A percentile compares a stretch with the other conserved stretches of the same genome.
Evolutionary conservation across 2,329 filamentous ascomycete genomes (phyloP).

Genomic region (Fusarium ambrosium): DNA sequence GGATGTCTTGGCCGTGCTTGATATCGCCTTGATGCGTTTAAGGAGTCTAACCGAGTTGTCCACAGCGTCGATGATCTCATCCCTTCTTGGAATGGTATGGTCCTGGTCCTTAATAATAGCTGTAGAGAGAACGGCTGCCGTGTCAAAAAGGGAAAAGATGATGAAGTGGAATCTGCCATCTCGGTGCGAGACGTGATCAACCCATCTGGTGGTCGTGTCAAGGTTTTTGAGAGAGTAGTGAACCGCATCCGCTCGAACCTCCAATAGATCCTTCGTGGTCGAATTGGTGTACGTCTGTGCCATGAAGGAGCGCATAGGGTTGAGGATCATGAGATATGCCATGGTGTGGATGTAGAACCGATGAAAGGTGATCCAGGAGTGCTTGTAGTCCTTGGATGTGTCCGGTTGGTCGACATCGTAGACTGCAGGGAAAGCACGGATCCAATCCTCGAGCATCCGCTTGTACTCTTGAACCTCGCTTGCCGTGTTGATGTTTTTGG

Average conservation of each 20-base stretch:
- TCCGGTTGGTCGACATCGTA: slow-evolving; percentile 58
- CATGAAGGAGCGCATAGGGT: slow-evolving; percentile 62
- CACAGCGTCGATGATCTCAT: slow-evolving; percentile 57
- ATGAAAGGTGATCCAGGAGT: slow-evolving; percentile 60
- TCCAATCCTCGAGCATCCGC: slow-evolving; percentile 56
- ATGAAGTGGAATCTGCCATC: slow-evolving; percentile 65
- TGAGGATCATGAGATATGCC: slow-evolving; percentile 60
- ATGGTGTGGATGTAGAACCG: slow-evolving; percentile 60
- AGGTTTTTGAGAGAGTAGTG: slow-evolving; percentile 59
- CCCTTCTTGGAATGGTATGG: slow-evolving; percentile 54
- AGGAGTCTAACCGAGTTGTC: slow-evolving; percentile 51
- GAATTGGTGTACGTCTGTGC: slow-evolving; percentile 51
- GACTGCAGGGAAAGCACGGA: slow-evolving; percentile 56
- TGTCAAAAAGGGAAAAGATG: slow-evolving; percentile 66
- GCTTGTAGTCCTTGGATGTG: slow-evolving; percentile 54
- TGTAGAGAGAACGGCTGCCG: slow-evolving; percentile 63
- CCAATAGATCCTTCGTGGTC: slow-evolving; percentile 49
- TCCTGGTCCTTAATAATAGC: slow-evolving; percentile 63
- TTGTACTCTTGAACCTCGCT: slow-evolving; percentile 51
- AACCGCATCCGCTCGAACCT: slow-evolving; percentile 56
- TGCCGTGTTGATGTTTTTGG: slow-evolving; percentile 45
- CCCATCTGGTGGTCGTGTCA: slow-evolving; percentile 55
- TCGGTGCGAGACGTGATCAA: slow-evolving; percentile 58
- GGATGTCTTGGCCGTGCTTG: slow-evolving; percentile 53
- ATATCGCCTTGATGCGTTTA: slow-evolving; percentile 48